Evolutionary conservation across 2,329 filamentous ascomycete species (phyloP).

Genomic region (Endoconidiophora polonica): DNA sequence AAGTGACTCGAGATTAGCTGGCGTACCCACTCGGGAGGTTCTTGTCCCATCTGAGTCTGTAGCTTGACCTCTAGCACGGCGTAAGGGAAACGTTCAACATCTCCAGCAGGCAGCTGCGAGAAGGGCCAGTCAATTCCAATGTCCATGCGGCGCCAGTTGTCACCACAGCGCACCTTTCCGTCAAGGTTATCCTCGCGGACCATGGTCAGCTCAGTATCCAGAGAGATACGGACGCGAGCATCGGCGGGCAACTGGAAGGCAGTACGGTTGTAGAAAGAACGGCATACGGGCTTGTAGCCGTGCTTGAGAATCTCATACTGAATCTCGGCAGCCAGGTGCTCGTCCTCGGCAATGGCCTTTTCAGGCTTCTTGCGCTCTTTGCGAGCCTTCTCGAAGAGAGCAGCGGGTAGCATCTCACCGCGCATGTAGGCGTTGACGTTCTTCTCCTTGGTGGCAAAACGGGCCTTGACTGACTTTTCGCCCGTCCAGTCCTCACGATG

Average conservation of each 20-base stretch:
- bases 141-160: slow-evolving; percentile 94
- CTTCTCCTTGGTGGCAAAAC: slow-evolving; percentile 92
- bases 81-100: slow-evolving; percentile 86
- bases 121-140: slow-evolving; percentile 96
- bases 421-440: slow-evolving; percentile 82
- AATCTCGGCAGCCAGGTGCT: slow-evolving; percentile 76
- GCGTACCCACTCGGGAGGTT: slow-evolving; percentile 90
- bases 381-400: slow-evolving; percentile 90
- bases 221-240: slow-evolving; percentile 85
- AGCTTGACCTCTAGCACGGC: slow-evolving; percentile 94
- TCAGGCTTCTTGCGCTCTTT: slow-evolving; percentile 89
- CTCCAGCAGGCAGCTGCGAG: slow-evolving; percentile 66
- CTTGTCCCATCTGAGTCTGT: slow-evolving; percentile 87
- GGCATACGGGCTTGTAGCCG: slow-evolving; percentile 72
- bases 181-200: slow-evolving; percentile 88
- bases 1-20: slow-evolving; percentile 86
- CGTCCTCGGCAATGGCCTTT: slow-evolving; percentile 79
- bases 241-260: slow-evolving; percentile 96
- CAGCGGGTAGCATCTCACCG: slow-evolving; percentile 68
- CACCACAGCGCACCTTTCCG: slow-evolving; percentile 54
- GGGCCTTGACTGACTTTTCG: slow-evolving; percentile 95
- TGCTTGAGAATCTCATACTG: slow-evolving; percentile 86
- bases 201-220: slow-evolving; percentile 94
- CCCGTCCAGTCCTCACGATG: slow-evolving; percentile 98
- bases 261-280: slow-evolving; percentile 95